Evolutionary conservation across 1,139 yeast species (phyloP).

Genomic region (Hyphopichia wangnamkhiaoensis): DNA sequence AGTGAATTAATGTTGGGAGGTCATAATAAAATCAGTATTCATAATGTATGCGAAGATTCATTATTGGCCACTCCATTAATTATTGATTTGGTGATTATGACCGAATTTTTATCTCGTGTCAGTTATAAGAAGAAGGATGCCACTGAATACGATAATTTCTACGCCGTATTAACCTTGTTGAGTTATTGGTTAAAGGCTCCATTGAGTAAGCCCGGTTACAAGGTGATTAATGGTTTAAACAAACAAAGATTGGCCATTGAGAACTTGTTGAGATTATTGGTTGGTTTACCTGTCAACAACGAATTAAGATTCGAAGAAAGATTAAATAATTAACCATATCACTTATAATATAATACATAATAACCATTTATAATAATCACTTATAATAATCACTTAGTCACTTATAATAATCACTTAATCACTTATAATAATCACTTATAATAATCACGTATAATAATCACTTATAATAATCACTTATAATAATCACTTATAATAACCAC

Average conservation of each 20-base stretch:
- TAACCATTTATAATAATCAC: too few relatives aligned
- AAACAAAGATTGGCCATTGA: conserved; percentile 93
- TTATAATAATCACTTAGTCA: too few relatives aligned
- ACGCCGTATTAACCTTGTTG: conserved; percentile 83
- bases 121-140: conserved; percentile 61
- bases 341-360: too few relatives aligned
- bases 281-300: conserved; percentile 87
- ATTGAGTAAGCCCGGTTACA: conserved; percentile 84
- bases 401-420: too few relatives aligned
- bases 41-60: conserved; percentile 96
- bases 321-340: too few relatives aligned
- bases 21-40: conserved; percentile 89
- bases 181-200: conserved; percentile 98
- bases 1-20: conserved; percentile 97
- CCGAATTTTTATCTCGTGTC: conserved; percentile 88
- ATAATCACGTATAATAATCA: too few relatives aligned
- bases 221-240: conserved; percentile 90
- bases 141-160: conserved; percentile 62
- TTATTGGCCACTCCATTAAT: conserved; percentile 92
- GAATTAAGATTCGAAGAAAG: conserved; percentile 96
- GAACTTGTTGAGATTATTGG: conserved; percentile 84
- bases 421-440: too few relatives aligned
- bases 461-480: too few relatives aligned
- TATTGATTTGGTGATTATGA: conserved; percentile 84
- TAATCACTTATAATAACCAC: too few relatives aligned